Evolutionary conservation across 2,329 filamentous ascomycete species (phyloP).

Genomic region (Cladobotryum protrusum): DNA sequence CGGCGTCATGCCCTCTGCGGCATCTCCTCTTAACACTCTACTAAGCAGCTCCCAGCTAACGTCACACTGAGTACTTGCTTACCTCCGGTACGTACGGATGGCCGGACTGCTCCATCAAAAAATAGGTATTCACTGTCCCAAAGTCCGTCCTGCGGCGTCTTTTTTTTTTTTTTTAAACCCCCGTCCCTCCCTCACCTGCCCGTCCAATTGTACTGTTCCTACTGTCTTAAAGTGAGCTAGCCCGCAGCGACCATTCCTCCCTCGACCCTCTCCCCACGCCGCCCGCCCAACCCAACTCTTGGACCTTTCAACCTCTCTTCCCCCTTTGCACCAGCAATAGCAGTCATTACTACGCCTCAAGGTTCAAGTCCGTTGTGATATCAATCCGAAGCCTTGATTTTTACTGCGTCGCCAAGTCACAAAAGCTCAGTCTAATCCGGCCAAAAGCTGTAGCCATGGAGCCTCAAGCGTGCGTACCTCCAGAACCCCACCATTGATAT

Average conservation of each 20-base stretch:
- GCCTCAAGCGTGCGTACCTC: conserved; percentile 6
- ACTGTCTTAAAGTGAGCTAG: background rate
- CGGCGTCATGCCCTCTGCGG: too few relatives aligned
- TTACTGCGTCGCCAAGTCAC: background rate
- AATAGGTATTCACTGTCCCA: too few relatives aligned
- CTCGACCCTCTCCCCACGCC: background rate
- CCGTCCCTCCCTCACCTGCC: too few relatives aligned
- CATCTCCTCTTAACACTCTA: too few relatives aligned
- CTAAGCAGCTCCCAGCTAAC: too few relatives aligned
- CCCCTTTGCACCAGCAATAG: background rate
- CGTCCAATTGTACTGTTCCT: too few relatives aligned
- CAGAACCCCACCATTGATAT: conserved; percentile 12
- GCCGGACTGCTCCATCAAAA: too few relatives aligned
- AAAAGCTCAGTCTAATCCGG: conserved; percentile 4
- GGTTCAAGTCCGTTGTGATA: background rate
- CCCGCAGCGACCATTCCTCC: conserved; percentile 9
- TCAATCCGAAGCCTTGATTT: background rate
- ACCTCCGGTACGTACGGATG: too few relatives aligned
- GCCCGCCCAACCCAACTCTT: conserved; percentile 5
- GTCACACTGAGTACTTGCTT: too few relatives aligned
- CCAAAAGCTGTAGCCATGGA: conserved; percentile 12
- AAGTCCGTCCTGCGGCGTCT: too few relatives aligned
- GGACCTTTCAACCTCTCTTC: background rate
- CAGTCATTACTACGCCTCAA: background rate
- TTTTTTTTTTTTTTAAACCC: too few relatives aligned